These are phyloP conservation scores for Lyophyllum semitale DNA, from an alignment of 768 basidiomycete species.

Conservation along the genomic window DNA sequence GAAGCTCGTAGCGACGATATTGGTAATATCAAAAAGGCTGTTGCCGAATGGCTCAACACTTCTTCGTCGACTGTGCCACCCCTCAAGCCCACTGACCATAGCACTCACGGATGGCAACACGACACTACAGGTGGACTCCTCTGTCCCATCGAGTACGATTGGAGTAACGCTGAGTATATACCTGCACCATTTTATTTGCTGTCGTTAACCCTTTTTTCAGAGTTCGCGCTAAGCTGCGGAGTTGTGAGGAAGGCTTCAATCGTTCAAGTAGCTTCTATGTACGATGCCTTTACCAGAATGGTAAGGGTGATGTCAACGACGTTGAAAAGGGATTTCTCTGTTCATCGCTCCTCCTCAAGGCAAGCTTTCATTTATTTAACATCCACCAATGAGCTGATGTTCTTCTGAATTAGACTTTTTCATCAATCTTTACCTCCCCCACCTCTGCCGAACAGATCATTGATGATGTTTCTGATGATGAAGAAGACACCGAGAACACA, in stretches of 20 bases:
- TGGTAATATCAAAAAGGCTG: constrained; percentile 13
- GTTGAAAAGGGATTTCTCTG: constrained; percentile 21
- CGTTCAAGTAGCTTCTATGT: constrained; percentile 13
- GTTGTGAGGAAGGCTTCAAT: constrained; percentile 6
- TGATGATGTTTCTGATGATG: constrained; percentile 6
- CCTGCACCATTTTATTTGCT: not conserved
- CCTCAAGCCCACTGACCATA: constrained; percentile 4
- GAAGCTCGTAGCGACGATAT: constrained; percentile 25
- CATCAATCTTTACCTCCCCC: constrained; percentile 18
- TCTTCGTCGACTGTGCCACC: not conserved
- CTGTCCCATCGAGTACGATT: constrained; percentile 28
- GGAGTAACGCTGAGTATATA: constrained; percentile 21
- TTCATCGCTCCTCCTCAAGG: constrained; percentile 22
- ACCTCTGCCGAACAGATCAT: constrained; percentile 18
- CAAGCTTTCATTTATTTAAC: constrained; percentile 13
- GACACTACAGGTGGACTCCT: constrained; percentile 27
- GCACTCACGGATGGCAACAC: constrained; percentile 21
- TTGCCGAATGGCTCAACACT: constrained; percentile 24
- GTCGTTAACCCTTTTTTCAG: constrained; percentile 8
- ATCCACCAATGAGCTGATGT: not conserved
- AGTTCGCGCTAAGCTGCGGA: constrained; percentile 15
- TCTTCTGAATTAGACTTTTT: constrained; percentile 11
- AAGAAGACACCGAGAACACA: constrained; percentile 13
- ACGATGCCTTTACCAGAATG: constrained; percentile 16
- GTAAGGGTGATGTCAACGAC: not conserved